Base-by-base conservation (phyloP, 768 basidiomycete species). In the Polyporus arcularius region DNA sequence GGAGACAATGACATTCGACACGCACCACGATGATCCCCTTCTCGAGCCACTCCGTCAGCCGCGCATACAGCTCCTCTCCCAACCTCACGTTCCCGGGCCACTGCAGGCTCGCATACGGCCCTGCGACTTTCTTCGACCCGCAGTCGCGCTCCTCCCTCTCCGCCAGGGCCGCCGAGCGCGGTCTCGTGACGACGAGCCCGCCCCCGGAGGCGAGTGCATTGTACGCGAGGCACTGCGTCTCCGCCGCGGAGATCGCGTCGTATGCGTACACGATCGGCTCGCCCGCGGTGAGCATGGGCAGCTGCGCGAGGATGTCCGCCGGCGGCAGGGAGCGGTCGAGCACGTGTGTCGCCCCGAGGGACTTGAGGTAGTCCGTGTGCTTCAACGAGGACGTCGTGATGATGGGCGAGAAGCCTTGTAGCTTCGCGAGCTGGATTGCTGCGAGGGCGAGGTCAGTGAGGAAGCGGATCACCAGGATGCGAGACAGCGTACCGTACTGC, bases 301-400 rank as follows among this genome's bases (percentile, higher is more conserved):
- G 30, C 53, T 53, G 50, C n/a, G 60, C 32, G 15, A 15, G 40
- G 46, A 58, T n/a, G 28, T 1, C 51, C 5, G 26, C 39, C 1
- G 49, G 8, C 18, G 56, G 18, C 16, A 57, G 41, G 26, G 56
- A 26, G 3, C 70, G 64, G 50, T 68, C 69, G 53, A 71, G 58
- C 31, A 70, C 50, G 57, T 70, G 69, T 4, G 70, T 68, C n/a
- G 68, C 70, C 18, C 70, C 70, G n/a, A 71, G 59, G 32, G 65
- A 64, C 28, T 61, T 53, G 41, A 71, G 57, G 21, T 56, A 56
- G 1, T 32, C 40, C 3, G 61, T 48, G 32, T 62, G 57, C 42
- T 46, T 52, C 2, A 43, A 41, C 11, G 61, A 57, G 40, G 61
- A 50, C 16, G 53, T 68, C 31, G 63, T 42, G 47, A 71, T 63